Evolutionary conservation across 1,284 basidiomycete species (phyloP), one percentile per base, ranked within the genome.

Genomic region (Cutaneotrichosporon arboriforme): DNA sequence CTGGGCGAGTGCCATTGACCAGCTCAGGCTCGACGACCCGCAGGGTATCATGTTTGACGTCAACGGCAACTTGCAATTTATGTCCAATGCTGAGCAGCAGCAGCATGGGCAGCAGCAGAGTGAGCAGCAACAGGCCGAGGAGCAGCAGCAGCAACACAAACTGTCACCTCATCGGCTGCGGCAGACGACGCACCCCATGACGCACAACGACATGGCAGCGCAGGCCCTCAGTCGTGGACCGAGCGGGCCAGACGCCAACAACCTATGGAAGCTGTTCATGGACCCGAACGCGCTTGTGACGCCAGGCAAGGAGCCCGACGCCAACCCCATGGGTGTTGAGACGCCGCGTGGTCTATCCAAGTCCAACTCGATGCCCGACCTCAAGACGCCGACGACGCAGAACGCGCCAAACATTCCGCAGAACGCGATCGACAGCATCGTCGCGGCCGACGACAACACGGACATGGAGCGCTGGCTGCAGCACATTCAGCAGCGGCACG

Each of bases 181-280:
- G 10, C 17, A 46, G 31, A 31, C 62, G 3, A 58, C 57, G 3
- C 64, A 61, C 55, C 63, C 67, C 8, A 46, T 52, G 18, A 41
- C 38, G 7, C 49, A 47, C 12, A 40, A 34, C 17, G 42, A 38
- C 2, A 37, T 50, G 9, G 22, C 39, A 38, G 22, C 57, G 34
- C 12, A 35, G 46, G 17, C n/a, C 12, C 51, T 4, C 42, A 43
- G 41, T 21, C 55, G 22, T n/a, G 49, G 63, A 26, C 64, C 66
- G 4, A 67, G 59, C 22, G 22, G 41, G n/a, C 43, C 42, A 2
- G 71, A 72, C 40, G 60, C 67, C 38, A 31, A 5, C 26, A 69
- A 69, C 56, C 51, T 72, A 7, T 74, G 72, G 72, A 65, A 68
- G 47, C 26, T 68, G 37, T 74, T 69, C 61, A 67, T 74, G 60